Conservation (phyloP, 768 basidiomycete species). For the Tephrocybe rancida region DNA sequence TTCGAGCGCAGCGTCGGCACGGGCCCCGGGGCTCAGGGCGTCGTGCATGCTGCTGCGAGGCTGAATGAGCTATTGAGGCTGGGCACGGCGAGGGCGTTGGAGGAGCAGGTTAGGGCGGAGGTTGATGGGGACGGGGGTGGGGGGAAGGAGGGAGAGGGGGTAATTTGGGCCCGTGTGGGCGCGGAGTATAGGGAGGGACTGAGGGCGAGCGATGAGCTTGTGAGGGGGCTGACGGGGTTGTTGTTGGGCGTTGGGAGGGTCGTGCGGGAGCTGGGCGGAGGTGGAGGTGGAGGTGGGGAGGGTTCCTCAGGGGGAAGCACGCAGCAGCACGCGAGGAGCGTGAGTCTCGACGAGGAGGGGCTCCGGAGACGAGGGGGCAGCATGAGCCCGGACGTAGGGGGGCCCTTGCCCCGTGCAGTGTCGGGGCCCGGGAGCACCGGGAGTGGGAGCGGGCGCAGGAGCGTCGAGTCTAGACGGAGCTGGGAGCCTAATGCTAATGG, state of each 20-base stretch:
- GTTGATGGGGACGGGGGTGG: conserved; percentile 50
- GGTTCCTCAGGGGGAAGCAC: conserved; percentile 24
- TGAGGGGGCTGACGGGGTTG: conserved; percentile 75
- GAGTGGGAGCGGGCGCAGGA: conserved; percentile 41
- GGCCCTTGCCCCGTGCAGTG: conserved; percentile 6
- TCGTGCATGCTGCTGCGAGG: conserved; percentile 67
- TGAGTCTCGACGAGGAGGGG: conserved; percentile 57
- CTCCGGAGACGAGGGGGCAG: conserved; percentile 26
- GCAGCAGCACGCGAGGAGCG: conserved; percentile 52
- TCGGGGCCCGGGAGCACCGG: conserved; percentile 24
- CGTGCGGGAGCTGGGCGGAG: conserved; percentile 53
- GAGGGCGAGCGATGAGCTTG: conserved; percentile 76
- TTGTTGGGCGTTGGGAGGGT: conserved; percentile 75
- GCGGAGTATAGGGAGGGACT: conserved; percentile 73
- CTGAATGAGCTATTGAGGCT: conserved; percentile 63
- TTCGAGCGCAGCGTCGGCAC: conserved; percentile 53
- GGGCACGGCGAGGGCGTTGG: conserved; percentile 61
- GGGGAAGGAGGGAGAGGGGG: conserved; percentile 33
- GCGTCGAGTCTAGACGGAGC: conserved; percentile 61
- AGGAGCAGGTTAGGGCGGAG: conserved; percentile 77
- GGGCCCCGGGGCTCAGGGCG: conserved; percentile 54
- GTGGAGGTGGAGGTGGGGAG: conserved; percentile 25
- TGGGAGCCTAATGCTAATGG: conserved; percentile 32
- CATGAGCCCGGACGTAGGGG: conserved; percentile 28
- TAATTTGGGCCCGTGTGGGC: conserved; percentile 71